phyloP scores from a whole-genome alignment of 1,284 basidiomycete genomes.

The Mrakiaceae sp. region DNA sequence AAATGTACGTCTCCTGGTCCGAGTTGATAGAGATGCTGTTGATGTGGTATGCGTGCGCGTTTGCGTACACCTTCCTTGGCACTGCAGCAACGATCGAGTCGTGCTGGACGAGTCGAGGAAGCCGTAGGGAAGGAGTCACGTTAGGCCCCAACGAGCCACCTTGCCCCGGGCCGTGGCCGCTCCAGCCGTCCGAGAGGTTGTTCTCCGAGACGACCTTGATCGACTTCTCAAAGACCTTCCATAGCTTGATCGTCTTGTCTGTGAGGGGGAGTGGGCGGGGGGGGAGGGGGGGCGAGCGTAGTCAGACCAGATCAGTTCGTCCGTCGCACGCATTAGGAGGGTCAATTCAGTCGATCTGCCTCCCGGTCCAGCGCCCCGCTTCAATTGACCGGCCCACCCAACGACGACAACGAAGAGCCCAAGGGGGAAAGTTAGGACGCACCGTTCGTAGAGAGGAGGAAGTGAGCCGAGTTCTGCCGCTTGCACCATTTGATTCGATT shows the following conservation, averaged over 20 bases:
- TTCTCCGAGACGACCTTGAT: constrained; percentile 94
- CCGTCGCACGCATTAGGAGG: no score
- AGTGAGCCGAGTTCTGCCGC: constrained; percentile 94
- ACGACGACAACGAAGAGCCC: not conserved
- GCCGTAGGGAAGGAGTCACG: constrained; percentile 46
- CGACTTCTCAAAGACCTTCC: constrained; percentile 99
- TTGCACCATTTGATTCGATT: constrained; percentile 99
- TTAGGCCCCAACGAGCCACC: constrained; percentile 5
- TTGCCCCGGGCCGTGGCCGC: not conserved
- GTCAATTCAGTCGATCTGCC: no score
- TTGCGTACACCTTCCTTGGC: constrained; percentile 96
- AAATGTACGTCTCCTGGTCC: constrained; percentile 98
- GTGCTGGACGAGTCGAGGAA: constrained; percentile 83
- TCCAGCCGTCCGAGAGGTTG: constrained; percentile 66
- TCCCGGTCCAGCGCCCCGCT: no score
- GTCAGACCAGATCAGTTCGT: not conserved
- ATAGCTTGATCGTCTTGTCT: constrained; percentile 99
- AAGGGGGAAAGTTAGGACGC: constrained; percentile 22
- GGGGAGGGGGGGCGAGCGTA: not conserved
- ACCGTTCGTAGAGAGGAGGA: constrained; percentile 95
- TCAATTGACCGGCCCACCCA: no score
- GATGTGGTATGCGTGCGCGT: constrained; percentile 99
- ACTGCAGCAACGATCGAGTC: constrained; percentile 98
- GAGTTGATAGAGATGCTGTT: constrained; percentile 99
- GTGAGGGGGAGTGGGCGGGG: constrained; percentile 2